A percentile compares a stretch with the other conserved stretches of the same genome.
These are phyloP conservation scores for Neopestalotiopsis sp. DNA, from an alignment of 2,329 filamentous ascomycete species.

Conservation along the genomic window DNA sequence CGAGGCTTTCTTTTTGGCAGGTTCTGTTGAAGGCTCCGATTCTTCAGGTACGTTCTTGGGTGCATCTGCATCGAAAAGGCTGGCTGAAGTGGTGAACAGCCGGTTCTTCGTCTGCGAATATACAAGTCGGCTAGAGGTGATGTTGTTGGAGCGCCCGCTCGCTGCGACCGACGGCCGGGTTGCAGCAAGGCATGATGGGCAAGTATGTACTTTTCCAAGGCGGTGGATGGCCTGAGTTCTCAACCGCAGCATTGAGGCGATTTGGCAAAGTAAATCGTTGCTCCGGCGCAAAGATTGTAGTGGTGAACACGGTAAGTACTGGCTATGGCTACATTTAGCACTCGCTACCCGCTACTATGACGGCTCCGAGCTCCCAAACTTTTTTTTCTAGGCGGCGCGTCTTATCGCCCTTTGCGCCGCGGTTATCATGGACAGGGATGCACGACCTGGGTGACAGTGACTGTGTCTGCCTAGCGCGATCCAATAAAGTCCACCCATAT, in stretches of 20 bases:
- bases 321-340: too few species aligned
- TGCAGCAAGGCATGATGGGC: conserved; percentile 33
- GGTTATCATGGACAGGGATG: neutral
- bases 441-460: neutral
- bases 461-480: neutral
- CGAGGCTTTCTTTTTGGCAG: neutral
- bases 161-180: conserved; percentile 10
- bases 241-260: conserved; percentile 41
- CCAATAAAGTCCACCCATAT: neutral
- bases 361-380: conserved; percentile 10
- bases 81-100: neutral
- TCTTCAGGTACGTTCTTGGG: neutral
- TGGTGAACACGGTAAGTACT: neutral
- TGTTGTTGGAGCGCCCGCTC: neutral
- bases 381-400: conserved; percentile 17
- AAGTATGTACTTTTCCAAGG: conserved; percentile 34
- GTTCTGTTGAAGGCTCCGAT: neutral
- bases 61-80: neutral
- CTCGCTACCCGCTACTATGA: neutral
- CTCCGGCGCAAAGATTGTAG: neutral
- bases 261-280: conserved; percentile 16
- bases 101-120: neutral
- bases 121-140: neutral
- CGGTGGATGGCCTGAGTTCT: conserved; percentile 33
- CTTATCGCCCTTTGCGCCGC: conserved; percentile 9